Evolutionary conservation across 2,329 filamentous ascomycete species (phyloP), one percentile per base, ranked within the genome.

Genomic region (Cyclaneusma minus): DNA sequence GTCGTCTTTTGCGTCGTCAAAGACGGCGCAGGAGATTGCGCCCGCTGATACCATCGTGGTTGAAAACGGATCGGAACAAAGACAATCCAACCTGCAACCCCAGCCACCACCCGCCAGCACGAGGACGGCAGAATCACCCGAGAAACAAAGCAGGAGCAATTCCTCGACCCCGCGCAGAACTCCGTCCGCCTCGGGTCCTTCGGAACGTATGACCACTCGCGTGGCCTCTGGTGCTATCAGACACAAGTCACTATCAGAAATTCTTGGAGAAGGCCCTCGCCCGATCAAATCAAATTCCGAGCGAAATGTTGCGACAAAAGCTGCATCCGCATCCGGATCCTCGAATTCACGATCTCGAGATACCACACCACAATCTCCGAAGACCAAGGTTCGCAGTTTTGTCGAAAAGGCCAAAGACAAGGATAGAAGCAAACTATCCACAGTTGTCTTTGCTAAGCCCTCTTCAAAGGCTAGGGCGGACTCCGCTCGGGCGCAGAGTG

Each of bases 391-490:
- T 13, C 41, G 34, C 22, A 38, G 28, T 27, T 28, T 43, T 19
- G 29, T 40, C 7, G 49, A 52, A 16, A 42, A 41, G 24, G 35
- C 34, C 20, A 70, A 65, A 37, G 59, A 66, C 16, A 65, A 60
- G 35, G 62, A 67, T 26, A 76, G 71, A 42, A 70, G 62, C 35
- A 76, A 76, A 38, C 58, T 76, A 9, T 82, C 76, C 2, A 80
- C 71, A 0, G 81, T 89, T 3, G 63, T 87, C 0, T 89, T 91
- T 45, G 75, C 78, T 3, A 83, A 80, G 42, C 68, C 71, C 29
- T 55, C 55, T 1, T 57, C 58, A 36, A 58, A 56, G 24, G 39
- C 50, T 12, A 51, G 60, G 9, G 45, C 26, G 29, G 31, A 37
- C 10, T 24, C 28, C 15, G 27, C 36, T 17, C 12, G 40, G 16